Conservation (phyloP, 1,284 basidiomycete genomes). For the Leccinum solheimii region DNA sequence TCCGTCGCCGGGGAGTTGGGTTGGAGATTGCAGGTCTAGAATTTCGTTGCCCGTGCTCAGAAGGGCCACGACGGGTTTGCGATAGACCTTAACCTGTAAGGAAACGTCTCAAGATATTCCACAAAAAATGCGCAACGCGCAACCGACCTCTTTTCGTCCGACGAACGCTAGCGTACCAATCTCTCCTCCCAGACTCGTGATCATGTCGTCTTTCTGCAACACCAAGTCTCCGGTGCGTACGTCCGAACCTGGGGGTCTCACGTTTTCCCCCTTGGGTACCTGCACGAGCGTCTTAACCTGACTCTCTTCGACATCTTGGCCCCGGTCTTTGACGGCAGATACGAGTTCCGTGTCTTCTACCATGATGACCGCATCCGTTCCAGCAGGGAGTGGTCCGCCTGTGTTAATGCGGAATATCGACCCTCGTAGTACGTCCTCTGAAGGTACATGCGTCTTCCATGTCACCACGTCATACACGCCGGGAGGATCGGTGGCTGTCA, state of each 20-base stretch:
- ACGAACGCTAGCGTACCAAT: conserved; percentile 84
- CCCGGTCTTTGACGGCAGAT: conserved; percentile 48
- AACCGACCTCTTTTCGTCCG: conserved; percentile 61
- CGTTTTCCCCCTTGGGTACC: conserved; percentile 69
- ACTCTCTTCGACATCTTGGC: conserved; percentile 63
- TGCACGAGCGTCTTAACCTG: conserved; percentile 68
- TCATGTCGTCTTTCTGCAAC: conserved; percentile 58
- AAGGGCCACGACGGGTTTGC: conserved; percentile 75
- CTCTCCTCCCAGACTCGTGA: conserved; percentile 75
- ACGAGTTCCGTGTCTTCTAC: conserved; percentile 85
- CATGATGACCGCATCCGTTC: conserved; percentile 83
- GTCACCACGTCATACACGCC: conserved; percentile 76
- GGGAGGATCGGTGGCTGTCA: conserved; percentile 55
- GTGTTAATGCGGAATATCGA: conserved; percentile 78
- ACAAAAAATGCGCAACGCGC: background rate
- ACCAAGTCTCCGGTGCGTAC: conserved; percentile 68
- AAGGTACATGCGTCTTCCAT: conserved; percentile 45
- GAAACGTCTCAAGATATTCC: background rate
- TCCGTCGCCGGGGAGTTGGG: conserved; percentile 39
- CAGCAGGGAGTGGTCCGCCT: conserved; percentile 72
- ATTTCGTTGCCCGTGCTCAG: conserved; percentile 88
- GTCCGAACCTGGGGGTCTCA: conserved; percentile 74
- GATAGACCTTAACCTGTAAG: conserved; percentile 62
- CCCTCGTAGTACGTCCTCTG: conserved; percentile 47
- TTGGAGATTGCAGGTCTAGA: conserved; percentile 57